A percentile compares a stretch with the other conserved stretches of the same genome.
These are phyloP conservation scores for Podaxis sp. DNA, from an alignment of 768 basidiomycete genomes.

Conservation along the genomic window DNA sequence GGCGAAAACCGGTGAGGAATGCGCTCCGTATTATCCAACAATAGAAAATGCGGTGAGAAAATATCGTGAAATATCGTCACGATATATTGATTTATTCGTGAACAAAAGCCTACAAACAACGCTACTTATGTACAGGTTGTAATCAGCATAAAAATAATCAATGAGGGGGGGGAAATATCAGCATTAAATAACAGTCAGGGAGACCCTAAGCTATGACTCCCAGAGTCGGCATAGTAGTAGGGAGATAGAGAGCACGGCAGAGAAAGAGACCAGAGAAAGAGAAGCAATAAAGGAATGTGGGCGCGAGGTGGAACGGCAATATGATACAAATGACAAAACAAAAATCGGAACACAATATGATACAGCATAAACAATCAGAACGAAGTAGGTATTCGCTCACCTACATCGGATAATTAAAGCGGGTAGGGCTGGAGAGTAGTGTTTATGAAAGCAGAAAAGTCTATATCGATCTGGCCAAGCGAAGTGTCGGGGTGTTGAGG, in stretches of 20 bases:
- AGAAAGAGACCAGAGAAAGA: background rate
- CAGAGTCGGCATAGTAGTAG: constrained; percentile 1
- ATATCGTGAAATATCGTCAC: constrained; percentile 9
- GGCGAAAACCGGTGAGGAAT: too few relatives aligned
- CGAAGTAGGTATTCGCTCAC: background rate
- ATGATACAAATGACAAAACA: constrained; percentile 7
- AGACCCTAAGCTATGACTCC: background rate
- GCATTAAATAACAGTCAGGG: background rate
- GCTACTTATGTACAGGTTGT: constrained; percentile 11
- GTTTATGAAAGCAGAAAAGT: constrained; percentile 36
- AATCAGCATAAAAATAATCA: constrained; percentile 4
- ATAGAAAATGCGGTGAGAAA: background rate
- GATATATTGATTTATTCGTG: constrained; percentile 8
- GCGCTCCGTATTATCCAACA: background rate
- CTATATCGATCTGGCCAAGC: constrained; percentile 23
- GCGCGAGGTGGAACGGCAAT: background rate
- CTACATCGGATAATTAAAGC: background rate
- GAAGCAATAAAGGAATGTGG: background rate
- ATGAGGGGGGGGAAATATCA: background rate
- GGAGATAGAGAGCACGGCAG: background rate
- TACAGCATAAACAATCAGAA: constrained; percentile 16
- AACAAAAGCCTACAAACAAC: constrained; percentile 15
- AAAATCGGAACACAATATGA: constrained; percentile 2
- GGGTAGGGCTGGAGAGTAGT: constrained; percentile 26
- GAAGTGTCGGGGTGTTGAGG: constrained; percentile 16